Evolutionary conservation across 2,329 filamentous ascomycete genomes (phyloP).

Genomic region (Colletotrichum coccodes): DNA sequence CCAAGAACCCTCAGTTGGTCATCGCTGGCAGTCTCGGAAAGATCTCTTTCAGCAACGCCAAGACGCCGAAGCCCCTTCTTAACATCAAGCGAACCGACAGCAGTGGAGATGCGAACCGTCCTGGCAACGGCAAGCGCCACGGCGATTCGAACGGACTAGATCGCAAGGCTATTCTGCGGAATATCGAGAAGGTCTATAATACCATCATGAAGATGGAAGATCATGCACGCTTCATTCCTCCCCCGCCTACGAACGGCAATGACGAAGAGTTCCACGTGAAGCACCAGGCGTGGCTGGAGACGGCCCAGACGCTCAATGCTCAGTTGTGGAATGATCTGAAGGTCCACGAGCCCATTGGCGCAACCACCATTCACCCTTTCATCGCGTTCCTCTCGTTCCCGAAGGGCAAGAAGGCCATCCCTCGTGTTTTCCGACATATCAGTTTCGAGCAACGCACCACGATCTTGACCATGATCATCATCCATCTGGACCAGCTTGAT

Average conservation of each 20-base stretch:
- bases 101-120: slow-evolving; percentile 65
- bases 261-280: slow-evolving; percentile 76
- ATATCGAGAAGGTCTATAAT: slow-evolving; percentile 89
- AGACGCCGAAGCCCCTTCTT: slow-evolving; percentile 92
- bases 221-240: slow-evolving; percentile 83
- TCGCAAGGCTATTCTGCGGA: slow-evolving; percentile 83
- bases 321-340: slow-evolving; percentile 89
- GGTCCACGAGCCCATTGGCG: slow-evolving; percentile 90
- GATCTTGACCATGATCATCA: slow-evolving; percentile 93
- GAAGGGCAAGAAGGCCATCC: slow-evolving; percentile 96
- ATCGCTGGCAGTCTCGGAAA: slow-evolving; percentile 97
- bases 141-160: slow-evolving; percentile 66
- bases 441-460: slow-evolving; percentile 93
- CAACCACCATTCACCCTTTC: slow-evolving; percentile 86
- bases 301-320: slow-evolving; percentile 76
- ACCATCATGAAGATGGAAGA: slow-evolving; percentile 95
- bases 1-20: slow-evolving; percentile 96
- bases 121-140: slow-evolving; percentile 56
- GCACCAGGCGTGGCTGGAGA: slow-evolving; percentile 83
- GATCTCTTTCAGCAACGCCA: slow-evolving; percentile 98
- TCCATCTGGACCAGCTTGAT: slow-evolving; percentile 91
- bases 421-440: slow-evolving; percentile 93
- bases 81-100: slow-evolving; percentile 92
- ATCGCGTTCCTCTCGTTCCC: slow-evolving; percentile 94
- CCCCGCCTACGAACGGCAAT: slow-evolving; percentile 66